Percentiles rank a stretch among this genome's conserved stretches.
Conservation (phyloP, 2,329 filamentous ascomycete species). For the Immersiporthe knoxdaviesiana region DNA sequence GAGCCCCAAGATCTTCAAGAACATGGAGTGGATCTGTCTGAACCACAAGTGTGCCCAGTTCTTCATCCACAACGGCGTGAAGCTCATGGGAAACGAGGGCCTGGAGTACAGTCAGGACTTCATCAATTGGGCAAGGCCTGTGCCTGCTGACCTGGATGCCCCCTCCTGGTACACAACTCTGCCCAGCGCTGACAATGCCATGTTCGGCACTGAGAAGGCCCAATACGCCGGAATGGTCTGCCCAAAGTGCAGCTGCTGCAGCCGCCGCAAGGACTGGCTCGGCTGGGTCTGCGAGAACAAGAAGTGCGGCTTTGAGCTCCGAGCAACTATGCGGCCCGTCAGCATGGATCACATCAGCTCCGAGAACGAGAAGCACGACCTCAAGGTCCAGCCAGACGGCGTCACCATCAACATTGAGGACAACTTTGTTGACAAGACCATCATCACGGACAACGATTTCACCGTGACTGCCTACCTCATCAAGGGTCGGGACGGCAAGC, state of each 20-base stretch:
- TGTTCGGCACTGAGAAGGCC: conserved; percentile 49
- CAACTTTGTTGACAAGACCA: background rate
- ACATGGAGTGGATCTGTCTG: conserved; percentile 21
- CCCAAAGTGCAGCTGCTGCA: conserved; percentile 64
- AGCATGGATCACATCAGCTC: conserved; percentile 31
- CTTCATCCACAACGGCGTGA: conserved; percentile 4
- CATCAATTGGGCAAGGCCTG: conserved; percentile 55
- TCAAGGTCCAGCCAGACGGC: background rate
- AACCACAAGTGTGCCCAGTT: background rate
- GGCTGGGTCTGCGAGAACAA: conserved; percentile 59
- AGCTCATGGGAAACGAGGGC: conserved; percentile 28
- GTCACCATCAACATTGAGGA: background rate
- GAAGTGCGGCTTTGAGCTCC: conserved; percentile 52
- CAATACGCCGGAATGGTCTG: conserved; percentile 70
- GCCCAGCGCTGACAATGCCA: conserved; percentile 39
- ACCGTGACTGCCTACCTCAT: conserved; percentile 44
- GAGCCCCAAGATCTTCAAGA: conserved; percentile 8
- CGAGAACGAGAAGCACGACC: conserved; percentile 18
- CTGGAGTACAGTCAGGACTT: conserved; percentile 61
- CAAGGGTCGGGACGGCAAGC: conserved; percentile 45
- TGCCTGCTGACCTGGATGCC: conserved; percentile 44
- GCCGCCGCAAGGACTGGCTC: conserved; percentile 60
- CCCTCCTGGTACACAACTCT: conserved; percentile 45
- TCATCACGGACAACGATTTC: conserved; percentile 33
- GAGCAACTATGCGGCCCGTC: conserved; percentile 36